phyloP scores from a whole-genome alignment of 805 yeast genomes.

The Barnettozyma vustinii region DNA sequence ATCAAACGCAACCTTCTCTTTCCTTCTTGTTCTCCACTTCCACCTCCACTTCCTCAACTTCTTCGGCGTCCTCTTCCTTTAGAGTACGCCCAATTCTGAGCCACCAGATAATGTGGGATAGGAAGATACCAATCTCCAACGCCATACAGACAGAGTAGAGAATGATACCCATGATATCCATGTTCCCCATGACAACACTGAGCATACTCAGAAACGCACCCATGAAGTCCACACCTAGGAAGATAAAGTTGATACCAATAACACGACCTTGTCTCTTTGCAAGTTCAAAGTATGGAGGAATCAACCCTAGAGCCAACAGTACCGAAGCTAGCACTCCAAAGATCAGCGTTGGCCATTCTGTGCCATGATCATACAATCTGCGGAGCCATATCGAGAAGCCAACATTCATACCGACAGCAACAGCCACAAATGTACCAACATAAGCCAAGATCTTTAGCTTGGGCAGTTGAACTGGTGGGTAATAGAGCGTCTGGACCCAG shows the following conservation, averaged over 20 bases:
- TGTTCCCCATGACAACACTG: conserved; percentile 49
- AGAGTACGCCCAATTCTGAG: conserved; percentile 26
- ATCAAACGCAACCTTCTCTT: not conserved
- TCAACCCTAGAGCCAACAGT: conserved; percentile 66
- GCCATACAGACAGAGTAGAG: conserved; percentile 61
- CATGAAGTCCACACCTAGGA: conserved; percentile 64
- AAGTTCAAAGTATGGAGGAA: conserved; percentile 88
- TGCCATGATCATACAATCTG: conserved; percentile 46
- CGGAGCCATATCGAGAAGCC: conserved; percentile 71
- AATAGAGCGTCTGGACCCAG: conserved; percentile 61
- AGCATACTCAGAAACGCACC: conserved; percentile 82
- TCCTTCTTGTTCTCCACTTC: not conserved
- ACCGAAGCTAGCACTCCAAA: conserved; percentile 81
- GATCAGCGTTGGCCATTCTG: conserved; percentile 72
- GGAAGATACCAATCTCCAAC: conserved; percentile 66
- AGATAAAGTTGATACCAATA: conserved; percentile 82
- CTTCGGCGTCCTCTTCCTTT: conserved; percentile 1
- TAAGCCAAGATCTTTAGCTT: conserved; percentile 32
- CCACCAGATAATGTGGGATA: conserved; percentile 59
- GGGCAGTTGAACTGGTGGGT: conserved; percentile 62
- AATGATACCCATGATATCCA: conserved; percentile 68
- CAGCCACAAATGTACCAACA: conserved; percentile 33
- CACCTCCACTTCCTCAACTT: not conserved
- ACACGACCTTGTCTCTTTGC: conserved; percentile 78
- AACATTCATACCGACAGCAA: conserved; percentile 54